Conservation (phyloP, 1,284 basidiomycete species). For the Melampsora americana region DNA sequence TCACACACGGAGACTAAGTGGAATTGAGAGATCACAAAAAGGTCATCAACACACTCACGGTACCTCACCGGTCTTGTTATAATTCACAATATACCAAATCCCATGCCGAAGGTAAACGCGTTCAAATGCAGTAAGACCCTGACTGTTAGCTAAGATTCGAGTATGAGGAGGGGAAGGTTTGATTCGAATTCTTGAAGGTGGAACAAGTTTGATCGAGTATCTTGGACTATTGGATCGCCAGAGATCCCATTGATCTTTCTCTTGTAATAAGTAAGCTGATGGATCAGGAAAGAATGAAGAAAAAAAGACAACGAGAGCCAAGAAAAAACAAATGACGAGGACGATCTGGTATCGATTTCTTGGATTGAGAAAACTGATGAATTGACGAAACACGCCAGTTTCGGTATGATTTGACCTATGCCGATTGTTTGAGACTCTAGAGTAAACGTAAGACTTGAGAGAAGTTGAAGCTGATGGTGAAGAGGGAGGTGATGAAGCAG, state of each 20-base stretch:
- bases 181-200: neutral
- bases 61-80: conserved; percentile 2
- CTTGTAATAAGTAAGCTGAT: neutral
- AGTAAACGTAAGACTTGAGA: neutral
- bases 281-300: conserved; percentile 5
- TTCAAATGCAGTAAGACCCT: conserved; percentile 75
- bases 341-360: neutral
- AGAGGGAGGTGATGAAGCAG: neutral
- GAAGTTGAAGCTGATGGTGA: neutral
- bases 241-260: neutral
- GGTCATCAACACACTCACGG: conserved; percentile 5
- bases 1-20: conserved; percentile 50
- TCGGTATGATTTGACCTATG: neutral
- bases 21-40: conserved; percentile 57
- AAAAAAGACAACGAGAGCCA: neutral
- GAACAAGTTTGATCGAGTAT: neutral
- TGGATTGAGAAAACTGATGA: neutral
- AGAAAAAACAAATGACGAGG: neutral
- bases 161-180: neutral
- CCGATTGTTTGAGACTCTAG: neutral
- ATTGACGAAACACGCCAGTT: neutral
- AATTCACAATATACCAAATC: conserved; percentile 57
- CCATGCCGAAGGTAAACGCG: conserved; percentile 61
- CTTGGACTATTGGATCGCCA: neutral
- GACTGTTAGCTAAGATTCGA: conserved; percentile 60